phyloP scores from a whole-genome alignment of 306 rosid species.

The Castanea crenata region DNA sequence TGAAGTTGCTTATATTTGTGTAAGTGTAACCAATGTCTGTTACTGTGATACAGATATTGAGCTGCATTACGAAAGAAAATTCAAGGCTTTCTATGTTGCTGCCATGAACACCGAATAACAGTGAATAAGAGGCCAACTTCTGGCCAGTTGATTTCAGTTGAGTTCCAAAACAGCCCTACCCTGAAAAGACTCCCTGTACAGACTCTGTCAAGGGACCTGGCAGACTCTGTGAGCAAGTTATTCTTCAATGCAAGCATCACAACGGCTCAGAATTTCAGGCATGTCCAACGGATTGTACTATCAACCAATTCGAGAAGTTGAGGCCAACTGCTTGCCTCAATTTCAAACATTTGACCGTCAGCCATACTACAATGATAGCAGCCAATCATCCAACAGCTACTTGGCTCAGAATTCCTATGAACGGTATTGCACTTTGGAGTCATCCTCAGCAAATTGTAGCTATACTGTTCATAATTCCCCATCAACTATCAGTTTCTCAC shows the following conservation, averaged over 20 bases:
- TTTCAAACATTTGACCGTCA: conserved; percentile 48
- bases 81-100: conserved; percentile 1
- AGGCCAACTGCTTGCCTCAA: conserved; percentile 60
- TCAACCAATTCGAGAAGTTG: conserved; percentile 65
- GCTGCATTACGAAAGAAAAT: conserved; percentile 13
- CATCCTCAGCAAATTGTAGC: conserved; percentile 56
- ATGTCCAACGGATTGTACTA: conserved; percentile 54
- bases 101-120: conserved; percentile 18
- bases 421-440: conserved; percentile 80
- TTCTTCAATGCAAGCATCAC: conserved; percentile 72
- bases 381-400: conserved; percentile 39
- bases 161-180: background rate
- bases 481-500: conserved; percentile 65
- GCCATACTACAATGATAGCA: conserved; percentile 41
- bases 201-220: background rate
- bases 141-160: background rate
- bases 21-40: conserved; percentile 13
- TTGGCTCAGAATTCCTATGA: conserved; percentile 35
- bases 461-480: conserved; percentile 45
- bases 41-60: conserved; percentile 9
- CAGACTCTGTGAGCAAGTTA: background rate
- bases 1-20: conserved; percentile 3
- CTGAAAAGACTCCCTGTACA: conserved; percentile 9
- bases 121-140: background rate
- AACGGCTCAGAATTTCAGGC: conserved; percentile 56